Conservation (phyloP, 495 filamentous ascomycete species). For the Hypoxylon perforatum region DNA sequence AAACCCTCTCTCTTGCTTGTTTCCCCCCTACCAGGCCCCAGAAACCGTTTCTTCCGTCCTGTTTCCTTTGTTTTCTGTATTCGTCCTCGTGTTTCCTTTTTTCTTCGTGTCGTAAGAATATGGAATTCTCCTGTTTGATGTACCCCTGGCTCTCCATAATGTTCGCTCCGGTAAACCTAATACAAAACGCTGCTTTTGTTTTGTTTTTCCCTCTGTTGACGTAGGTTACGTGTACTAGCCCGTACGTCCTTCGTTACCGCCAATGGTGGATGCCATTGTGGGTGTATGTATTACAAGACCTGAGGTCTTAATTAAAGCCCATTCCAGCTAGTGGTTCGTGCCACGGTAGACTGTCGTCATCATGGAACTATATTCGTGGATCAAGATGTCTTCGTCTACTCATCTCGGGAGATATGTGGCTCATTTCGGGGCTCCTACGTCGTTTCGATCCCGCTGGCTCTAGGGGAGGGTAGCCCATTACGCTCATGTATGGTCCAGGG, state of each 20-base stretch:
- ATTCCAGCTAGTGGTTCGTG: conserved; percentile 4
- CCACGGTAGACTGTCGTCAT: conserved; percentile 16
- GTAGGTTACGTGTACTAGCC: not conserved
- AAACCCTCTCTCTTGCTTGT: not conserved
- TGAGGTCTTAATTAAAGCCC: too few relatives aligned
- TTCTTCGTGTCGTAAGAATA: conserved; percentile 19
- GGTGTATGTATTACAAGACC: too few relatives aligned
- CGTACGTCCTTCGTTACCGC: not conserved
- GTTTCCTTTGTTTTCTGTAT: conserved; percentile 6
- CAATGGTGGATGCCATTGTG: not conserved
- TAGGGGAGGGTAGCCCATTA: conserved; percentile 51
- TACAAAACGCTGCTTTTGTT: conserved; percentile 20
- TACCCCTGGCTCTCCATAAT: not conserved
- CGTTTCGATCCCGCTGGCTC: conserved; percentile 50
- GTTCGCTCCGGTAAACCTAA: not conserved
- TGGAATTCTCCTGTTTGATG: conserved; percentile 11
- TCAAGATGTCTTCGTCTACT: conserved; percentile 57
- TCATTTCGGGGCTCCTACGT: conserved; percentile 54
- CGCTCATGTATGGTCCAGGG: conserved; percentile 54
- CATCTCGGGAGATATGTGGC: conserved; percentile 52
- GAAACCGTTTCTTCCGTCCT: not conserved
- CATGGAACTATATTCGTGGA: conserved; percentile 38
- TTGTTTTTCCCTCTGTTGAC: not conserved
- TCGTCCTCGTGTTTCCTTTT: not conserved
- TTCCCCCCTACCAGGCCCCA: too few relatives aligned